These are phyloP conservation scores for Durio zibethinus DNA, from an alignment of 345 rosid species.

Conservation along the genomic window DNA sequence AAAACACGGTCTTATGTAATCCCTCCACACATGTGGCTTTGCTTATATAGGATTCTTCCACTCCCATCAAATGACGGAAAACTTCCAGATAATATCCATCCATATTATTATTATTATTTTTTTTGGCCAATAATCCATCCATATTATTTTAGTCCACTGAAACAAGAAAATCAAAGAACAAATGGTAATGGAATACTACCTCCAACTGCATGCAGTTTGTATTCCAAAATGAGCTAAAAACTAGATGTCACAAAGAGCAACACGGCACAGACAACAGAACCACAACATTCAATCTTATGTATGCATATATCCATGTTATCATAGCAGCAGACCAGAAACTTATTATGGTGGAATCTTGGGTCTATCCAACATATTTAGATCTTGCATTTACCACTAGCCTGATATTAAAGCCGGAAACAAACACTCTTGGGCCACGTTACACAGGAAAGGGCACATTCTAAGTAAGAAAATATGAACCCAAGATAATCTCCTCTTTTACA, in stretches of 20 bases:
- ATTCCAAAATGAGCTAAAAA: background rate
- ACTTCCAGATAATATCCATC: background rate
- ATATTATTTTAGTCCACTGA: background rate
- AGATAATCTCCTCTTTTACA: background rate
- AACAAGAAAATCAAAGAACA: background rate
- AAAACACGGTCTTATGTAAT: background rate
- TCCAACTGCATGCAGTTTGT: background rate
- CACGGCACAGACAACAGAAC: background rate
- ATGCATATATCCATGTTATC: background rate
- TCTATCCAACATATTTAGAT: background rate
- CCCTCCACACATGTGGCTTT: background rate
- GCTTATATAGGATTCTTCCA: background rate
- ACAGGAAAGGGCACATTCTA: background rate
- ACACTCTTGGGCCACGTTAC: background rate
- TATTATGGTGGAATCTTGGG: background rate
- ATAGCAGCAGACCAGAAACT: background rate
- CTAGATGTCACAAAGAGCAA: background rate
- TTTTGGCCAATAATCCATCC: no score
- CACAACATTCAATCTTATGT: background rate
- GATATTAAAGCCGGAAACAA: background rate
- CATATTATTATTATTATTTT: no score
- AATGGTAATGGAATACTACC: background rate
- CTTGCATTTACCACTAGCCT: background rate
- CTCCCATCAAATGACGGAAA: background rate
- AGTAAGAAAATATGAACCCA: background rate